These are phyloP conservation scores for Debaryomyces fabryi DNA, from an alignment of 1,139 yeast genomes.

Conservation along the genomic window DNA sequence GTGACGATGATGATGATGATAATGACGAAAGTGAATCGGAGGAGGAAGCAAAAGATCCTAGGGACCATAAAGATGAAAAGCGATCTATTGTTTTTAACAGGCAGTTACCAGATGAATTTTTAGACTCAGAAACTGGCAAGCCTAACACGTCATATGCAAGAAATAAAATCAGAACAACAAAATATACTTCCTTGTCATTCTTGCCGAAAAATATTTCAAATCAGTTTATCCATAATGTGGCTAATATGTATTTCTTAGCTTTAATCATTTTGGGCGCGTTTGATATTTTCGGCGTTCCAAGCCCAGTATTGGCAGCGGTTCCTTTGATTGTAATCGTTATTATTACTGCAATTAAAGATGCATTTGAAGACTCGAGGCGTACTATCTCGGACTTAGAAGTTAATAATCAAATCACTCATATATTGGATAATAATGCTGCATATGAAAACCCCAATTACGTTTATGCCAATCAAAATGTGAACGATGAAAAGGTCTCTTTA, in stretches of 20 bases:
- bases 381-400: constrained; percentile 55
- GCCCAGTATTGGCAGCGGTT: constrained; percentile 57
- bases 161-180: constrained; percentile 62
- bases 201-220: constrained; percentile 53
- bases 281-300: constrained; percentile 60
- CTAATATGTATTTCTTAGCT: constrained; percentile 56
- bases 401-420: constrained; percentile 53
- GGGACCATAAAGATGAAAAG: constrained; percentile 43
- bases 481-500: constrained; percentile 50
- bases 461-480: constrained; percentile 46
- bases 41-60: constrained; percentile 36
- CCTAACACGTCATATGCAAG: constrained; percentile 44
- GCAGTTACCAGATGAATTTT: constrained; percentile 62
- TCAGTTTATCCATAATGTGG: constrained; percentile 55
- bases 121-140: constrained; percentile 49
- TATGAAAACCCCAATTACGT: constrained; percentile 17
- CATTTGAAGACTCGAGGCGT: constrained; percentile 59
- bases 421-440: constrained; percentile 27
- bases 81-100: constrained; percentile 70
- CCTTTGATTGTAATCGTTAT: constrained; percentile 61
- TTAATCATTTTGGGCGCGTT: constrained; percentile 56
- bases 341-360: constrained; percentile 59
- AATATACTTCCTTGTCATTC: constrained; percentile 58
- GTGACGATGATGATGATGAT: constrained; percentile 30
- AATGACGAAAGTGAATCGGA: constrained; percentile 23